Conservation (phyloP, 2,329 filamentous ascomycete species). For the Mycocentrospora acerina region DNA sequence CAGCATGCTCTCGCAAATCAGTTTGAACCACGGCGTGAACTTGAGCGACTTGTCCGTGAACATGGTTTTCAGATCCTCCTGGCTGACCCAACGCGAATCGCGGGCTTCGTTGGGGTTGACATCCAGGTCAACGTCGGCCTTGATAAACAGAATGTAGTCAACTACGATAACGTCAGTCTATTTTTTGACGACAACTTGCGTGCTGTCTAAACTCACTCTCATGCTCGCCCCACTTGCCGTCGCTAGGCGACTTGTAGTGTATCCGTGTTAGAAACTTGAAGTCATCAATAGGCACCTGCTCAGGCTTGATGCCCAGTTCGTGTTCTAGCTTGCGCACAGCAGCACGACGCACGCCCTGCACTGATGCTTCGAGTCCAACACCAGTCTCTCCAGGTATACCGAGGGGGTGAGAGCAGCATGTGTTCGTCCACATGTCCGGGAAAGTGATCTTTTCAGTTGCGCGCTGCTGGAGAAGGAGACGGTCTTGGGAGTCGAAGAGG, state of each 20-base stretch:
- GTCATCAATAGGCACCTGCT: conserved; percentile 85
- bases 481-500: conserved; percentile 92
- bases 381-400: conserved; percentile 91
- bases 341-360: conserved; percentile 85
- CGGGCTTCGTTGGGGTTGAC: conserved; percentile 86
- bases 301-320: conserved; percentile 86
- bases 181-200: neutral
- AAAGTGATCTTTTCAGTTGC: conserved; percentile 98
- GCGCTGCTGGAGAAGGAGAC: conserved; percentile 91
- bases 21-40: conserved; percentile 99
- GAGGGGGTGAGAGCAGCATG: conserved; percentile 96
- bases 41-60: conserved; percentile 78
- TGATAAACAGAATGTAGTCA: conserved; percentile 97
- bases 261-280: conserved; percentile 96
- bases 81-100: conserved; percentile 79
- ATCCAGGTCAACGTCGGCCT: conserved; percentile 78
- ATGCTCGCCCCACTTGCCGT: conserved; percentile 98
- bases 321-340: conserved; percentile 93
- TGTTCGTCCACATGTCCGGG: conserved; percentile 99
- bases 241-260: conserved; percentile 95
- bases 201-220: conserved; percentile 68
- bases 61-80: conserved; percentile 79
- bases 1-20: conserved; percentile 96
- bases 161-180: conserved; percentile 56
- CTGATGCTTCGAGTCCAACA: conserved; percentile 72